These are phyloP conservation scores for Trametes elegans DNA, from an alignment of 768 basidiomycete species.

Conservation along the genomic window DNA sequence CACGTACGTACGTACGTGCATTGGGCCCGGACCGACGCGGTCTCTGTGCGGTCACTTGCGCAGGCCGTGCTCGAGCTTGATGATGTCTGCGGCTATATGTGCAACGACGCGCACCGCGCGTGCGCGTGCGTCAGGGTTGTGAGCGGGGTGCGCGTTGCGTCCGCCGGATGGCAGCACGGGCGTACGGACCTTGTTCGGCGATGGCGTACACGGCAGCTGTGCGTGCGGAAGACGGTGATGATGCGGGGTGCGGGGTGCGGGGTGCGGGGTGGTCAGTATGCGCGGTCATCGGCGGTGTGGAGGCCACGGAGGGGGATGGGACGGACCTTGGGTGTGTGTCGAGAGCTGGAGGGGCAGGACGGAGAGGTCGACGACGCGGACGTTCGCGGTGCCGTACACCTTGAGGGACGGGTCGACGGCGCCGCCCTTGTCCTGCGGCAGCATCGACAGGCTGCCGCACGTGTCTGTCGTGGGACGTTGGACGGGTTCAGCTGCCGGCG, in stretches of 20 bases:
- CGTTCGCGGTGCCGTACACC: slow-evolving; percentile 41
- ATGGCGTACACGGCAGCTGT: slow-evolving; percentile 28
- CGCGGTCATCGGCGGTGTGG: neutral
- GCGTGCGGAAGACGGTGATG: neutral
- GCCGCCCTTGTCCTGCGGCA: slow-evolving; percentile 37
- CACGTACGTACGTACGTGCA: too few species aligned
- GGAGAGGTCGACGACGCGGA: slow-evolving; percentile 47
- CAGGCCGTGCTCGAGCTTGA: slow-evolving; percentile 23
- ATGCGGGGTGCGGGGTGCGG: too few species aligned
- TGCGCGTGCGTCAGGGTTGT: too few species aligned
- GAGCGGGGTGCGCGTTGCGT: too few species aligned
- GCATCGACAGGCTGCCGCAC: slow-evolving; percentile 39
- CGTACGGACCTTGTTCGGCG: slow-evolving; percentile 31
- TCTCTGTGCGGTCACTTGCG: too few species aligned
- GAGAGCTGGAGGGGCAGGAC: slow-evolving; percentile 40
- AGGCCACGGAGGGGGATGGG: neutral
- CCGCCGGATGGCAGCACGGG: too few species aligned
- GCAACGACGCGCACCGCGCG: too few species aligned
- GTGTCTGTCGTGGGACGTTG: slow-evolving; percentile 22
- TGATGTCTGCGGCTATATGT: slow-evolving; percentile 29
- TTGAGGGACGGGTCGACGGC: slow-evolving; percentile 37
- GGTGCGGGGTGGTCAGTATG: neutral
- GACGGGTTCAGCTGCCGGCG: too few species aligned
- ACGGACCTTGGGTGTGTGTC: slow-evolving; percentile 33
- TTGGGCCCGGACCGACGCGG: slow-evolving; percentile 14